Conservation (phyloP, 2,329 filamentous ascomycete species). For the Trichophyton verrucosum region DNA sequence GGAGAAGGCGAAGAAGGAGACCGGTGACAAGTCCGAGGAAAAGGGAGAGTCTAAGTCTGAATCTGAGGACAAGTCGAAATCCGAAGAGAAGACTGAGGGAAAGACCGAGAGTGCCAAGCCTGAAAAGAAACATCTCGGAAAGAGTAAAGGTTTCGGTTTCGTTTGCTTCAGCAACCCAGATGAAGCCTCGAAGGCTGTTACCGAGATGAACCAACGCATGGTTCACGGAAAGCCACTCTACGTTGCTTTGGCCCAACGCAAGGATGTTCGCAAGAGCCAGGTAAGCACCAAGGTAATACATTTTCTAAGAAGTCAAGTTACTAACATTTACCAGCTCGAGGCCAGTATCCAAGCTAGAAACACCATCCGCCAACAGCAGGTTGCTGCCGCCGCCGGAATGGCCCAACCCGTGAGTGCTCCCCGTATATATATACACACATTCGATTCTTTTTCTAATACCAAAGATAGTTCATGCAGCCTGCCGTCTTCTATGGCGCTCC, state of each 20-base stretch:
- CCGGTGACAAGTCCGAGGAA: conserved; percentile 37
- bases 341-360: conserved; percentile 98
- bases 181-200: conserved; percentile 96
- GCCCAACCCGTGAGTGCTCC: conserved; percentile 43
- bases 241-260: conserved; percentile 94
- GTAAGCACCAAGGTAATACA: conserved; percentile 15
- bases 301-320: neutral
- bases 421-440: too few species aligned
- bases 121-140: conserved; percentile 62
- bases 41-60: neutral
- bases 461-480: conserved; percentile 60
- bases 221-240: conserved; percentile 92
- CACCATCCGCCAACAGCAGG: conserved; percentile 96
- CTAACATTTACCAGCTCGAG: conserved; percentile 50
- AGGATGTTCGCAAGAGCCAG: conserved; percentile 98
- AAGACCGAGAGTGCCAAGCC: conserved; percentile 42
- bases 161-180: conserved; percentile 99
- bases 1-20: conserved; percentile 37
- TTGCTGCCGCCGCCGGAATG: conserved; percentile 79
- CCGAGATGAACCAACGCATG: conserved; percentile 99
- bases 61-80: conserved; percentile 20
- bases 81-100: conserved; percentile 37
- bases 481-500: conserved; percentile 77
- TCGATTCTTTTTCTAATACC: neutral
- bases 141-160: conserved; percentile 99